Percentiles rank a stretch among this genome's conserved stretches.
phyloP scores from a whole-genome alignment of 352 stramenopile genomes.

The Globisporangium nunn region DNA sequence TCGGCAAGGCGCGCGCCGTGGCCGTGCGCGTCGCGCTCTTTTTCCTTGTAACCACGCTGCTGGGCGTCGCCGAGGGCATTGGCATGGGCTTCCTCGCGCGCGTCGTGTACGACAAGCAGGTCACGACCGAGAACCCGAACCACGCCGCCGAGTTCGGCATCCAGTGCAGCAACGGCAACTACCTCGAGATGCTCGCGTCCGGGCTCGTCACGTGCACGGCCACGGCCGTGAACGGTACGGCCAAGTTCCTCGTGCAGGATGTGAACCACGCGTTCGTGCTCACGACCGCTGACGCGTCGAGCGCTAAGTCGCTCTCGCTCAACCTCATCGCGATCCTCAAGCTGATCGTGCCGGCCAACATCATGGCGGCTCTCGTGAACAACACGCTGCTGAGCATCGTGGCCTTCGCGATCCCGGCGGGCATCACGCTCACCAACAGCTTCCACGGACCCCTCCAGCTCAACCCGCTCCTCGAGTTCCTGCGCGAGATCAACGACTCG shows the following conservation, averaged over 20 bases:
- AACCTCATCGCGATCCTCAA: constrained; percentile 59
- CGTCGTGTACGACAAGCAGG: constrained; percentile 27
- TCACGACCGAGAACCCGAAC: constrained; percentile 16
- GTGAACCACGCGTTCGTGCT: constrained; percentile 45
- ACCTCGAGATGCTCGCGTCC: constrained; percentile 40
- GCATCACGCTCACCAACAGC: constrained; percentile 53
- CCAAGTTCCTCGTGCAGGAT: constrained; percentile 52
- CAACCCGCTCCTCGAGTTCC: constrained; percentile 75
- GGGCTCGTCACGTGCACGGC: constrained; percentile 59
- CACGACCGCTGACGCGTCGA: constrained; percentile 31
- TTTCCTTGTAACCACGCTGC: constrained; percentile 37
- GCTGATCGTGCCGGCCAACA: constrained; percentile 63
- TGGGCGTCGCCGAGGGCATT: constrained; percentile 47
- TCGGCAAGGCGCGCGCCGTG: constrained; percentile 37
- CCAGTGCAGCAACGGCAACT: constrained; percentile 65
- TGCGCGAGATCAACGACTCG: constrained; percentile 71
- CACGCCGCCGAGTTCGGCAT: constrained; percentile 60
- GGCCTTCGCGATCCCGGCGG: constrained; percentile 59
- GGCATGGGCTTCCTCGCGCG: constrained; percentile 46
- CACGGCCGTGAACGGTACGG: constrained; percentile 19
- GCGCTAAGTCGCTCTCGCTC: constrained; percentile 40
- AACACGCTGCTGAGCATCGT: constrained; percentile 65
- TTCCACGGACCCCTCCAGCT: constrained; percentile 64
- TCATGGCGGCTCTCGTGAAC: constrained; percentile 61
- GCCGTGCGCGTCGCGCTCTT: constrained; percentile 33